These are phyloP conservation scores for Aegilops bicornis DNA, from an alignment of 176 grass and related monocot genomes.

Conservation along the genomic window DNA sequence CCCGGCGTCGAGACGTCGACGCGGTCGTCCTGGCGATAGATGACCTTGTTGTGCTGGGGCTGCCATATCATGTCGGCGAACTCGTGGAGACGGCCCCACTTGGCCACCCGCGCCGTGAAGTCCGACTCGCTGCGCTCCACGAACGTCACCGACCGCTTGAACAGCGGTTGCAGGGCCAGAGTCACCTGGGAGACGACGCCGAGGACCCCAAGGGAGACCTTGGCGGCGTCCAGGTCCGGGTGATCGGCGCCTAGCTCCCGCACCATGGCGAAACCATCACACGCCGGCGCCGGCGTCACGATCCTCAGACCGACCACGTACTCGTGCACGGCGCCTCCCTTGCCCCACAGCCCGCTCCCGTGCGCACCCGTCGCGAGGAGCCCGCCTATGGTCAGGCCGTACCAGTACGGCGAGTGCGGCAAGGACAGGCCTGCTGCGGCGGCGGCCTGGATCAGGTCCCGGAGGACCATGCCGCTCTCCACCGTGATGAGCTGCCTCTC, in stretches of 20 bases:
- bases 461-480: neutral
- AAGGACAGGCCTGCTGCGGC: neutral
- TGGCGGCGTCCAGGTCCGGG: neutral
- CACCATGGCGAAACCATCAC: neutral
- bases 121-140: neutral
- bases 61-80: neutral
- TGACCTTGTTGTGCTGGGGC: neutral
- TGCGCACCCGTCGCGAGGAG: neutral
- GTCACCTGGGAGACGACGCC: neutral
- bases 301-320: neutral
- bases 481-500: neutral
- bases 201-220: neutral
- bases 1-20: neutral
- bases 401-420: neutral
- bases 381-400: neutral
- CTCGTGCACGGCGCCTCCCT: neutral
- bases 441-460: neutral
- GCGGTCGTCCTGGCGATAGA: neutral
- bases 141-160: neutral
- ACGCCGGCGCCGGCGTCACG: neutral
- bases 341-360: neutral
- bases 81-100: neutral
- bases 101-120: neutral
- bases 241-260: neutral
- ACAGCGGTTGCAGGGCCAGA: neutral